Base-by-base conservation (phyloP, 345 rosid genomes). In the Ceriops zippeliana region DNA sequence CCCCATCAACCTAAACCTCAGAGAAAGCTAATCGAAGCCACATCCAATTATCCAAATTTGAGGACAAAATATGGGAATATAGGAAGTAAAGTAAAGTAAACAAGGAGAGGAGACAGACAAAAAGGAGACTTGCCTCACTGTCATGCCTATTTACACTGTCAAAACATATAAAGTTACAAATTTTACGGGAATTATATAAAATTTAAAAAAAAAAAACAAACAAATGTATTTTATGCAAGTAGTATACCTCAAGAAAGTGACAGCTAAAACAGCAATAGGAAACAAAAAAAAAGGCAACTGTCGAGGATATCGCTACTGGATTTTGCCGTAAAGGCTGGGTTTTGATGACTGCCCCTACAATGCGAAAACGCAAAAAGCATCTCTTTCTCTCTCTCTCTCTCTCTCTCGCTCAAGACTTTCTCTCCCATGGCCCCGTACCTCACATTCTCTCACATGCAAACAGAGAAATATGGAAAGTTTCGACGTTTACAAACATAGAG, bases 61-160 rank as follows among this genome's bases (percentile, higher is more conserved):
- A 72, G 70, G 84, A 80, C 84, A 85, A 72, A 71, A 63, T 30
- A 21, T 34, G 73, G 52, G 82, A 85, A 80, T 72, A 78, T 67
- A 24, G 70, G 71, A 15, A 11, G 80, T 62, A 67, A 78, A 78
- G 63, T 38, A 72, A 68, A 78, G 66, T 38, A 72, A 68, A 66
- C 65, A 49, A 47, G 51, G 70, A 67, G 38, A 62, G 75, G 49
- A 70, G 72, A 61, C 75, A 68, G 80, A 73, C 82, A 81, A 81
- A 83, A 83, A 77, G 81, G 7, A 63, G 65, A 76, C 80, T 77
- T 75, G 66, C 66, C 73, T 83, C 86, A 70, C 83, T 70, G 70
- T 77, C 82, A 73, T 67, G 73, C 22, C 75, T 67, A 60, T 76
- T 35, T 60, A 69, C 31, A 65, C 61, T 26, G 42, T 30, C 46